phyloP scores from a whole-genome alignment of 768 basidiomycete genomes.

The Tremella yokohamensis region DNA sequence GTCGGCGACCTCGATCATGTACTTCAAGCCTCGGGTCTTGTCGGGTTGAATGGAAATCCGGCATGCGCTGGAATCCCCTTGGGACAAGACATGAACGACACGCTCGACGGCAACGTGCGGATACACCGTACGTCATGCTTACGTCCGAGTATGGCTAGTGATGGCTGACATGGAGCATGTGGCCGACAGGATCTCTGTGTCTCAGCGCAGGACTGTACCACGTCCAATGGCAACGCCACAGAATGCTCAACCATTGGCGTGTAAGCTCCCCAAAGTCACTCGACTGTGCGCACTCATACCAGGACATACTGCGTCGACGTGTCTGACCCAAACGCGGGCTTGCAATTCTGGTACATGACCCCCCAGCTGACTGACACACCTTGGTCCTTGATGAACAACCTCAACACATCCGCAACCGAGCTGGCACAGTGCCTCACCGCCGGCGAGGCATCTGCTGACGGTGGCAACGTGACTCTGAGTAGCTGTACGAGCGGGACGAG shows the following conservation, averaged over 20 bases:
- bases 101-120: background rate
- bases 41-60: background rate
- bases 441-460: too few species aligned
- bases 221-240: background rate
- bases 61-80: background rate
- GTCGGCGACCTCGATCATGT: conserved; percentile 3
- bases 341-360: conserved; percentile 1
- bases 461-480: too few species aligned
- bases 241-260: background rate
- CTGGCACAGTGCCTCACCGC: too few species aligned
- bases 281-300: background rate
- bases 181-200: conserved; percentile 1
- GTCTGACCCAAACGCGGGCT: background rate
- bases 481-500: too few species aligned
- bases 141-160: background rate
- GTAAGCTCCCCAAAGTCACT: background rate
- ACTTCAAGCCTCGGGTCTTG: background rate
- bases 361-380: too few species aligned
- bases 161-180: background rate
- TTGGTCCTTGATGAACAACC: too few species aligned
- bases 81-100: conserved; percentile 1
- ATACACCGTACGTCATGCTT: background rate
- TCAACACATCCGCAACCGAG: too few species aligned
- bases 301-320: conserved; percentile 3
- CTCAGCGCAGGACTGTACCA: background rate